phyloP scores from a whole-genome alignment of 2,329 filamentous ascomycete species.

The Fusarium metavorans region DNA sequence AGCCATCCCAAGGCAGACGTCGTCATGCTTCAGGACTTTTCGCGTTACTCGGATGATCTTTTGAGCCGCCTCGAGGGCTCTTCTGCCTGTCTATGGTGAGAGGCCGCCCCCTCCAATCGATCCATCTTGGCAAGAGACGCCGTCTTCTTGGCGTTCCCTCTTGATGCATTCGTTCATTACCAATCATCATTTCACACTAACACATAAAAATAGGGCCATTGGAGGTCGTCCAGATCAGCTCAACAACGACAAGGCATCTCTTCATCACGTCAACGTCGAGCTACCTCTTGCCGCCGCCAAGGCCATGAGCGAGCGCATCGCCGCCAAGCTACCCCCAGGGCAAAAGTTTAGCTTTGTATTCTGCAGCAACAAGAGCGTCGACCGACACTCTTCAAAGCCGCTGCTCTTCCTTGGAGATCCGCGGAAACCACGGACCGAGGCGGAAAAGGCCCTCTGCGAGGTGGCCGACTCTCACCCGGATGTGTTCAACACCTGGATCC shows the following conservation, averaged over 20 bases:
- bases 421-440: conserved; percentile 53
- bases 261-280: conserved; percentile 67
- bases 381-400: conserved; percentile 50
- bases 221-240: conserved; percentile 59
- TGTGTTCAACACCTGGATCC: conserved; percentile 52
- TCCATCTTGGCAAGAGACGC: not conserved
- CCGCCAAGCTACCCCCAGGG: conserved; percentile 44
- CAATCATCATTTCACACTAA: conserved; percentile 6
- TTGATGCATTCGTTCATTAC: not conserved
- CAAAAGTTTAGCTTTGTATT: conserved; percentile 58
- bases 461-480: conserved; percentile 50
- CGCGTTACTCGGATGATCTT: conserved; percentile 57
- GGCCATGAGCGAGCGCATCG: conserved; percentile 56
- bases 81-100: conserved; percentile 74
- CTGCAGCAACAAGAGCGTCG: conserved; percentile 53
- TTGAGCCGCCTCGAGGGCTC: conserved; percentile 60
- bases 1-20: conserved; percentile 62
- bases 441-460: conserved; percentile 54
- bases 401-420: conserved; percentile 53
- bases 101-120: conserved; percentile 26
- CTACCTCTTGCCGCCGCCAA: conserved; percentile 71
- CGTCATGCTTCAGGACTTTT: conserved; percentile 65
- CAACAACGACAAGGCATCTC: conserved; percentile 58
- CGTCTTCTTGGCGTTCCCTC: not conserved
- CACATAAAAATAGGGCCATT: conserved; percentile 50